A percentile compares a stretch with the other conserved stretches of the same genome.
Conservation (phyloP, 2,329 filamentous ascomycete genomes). For the Alternaria sp. region DNA sequence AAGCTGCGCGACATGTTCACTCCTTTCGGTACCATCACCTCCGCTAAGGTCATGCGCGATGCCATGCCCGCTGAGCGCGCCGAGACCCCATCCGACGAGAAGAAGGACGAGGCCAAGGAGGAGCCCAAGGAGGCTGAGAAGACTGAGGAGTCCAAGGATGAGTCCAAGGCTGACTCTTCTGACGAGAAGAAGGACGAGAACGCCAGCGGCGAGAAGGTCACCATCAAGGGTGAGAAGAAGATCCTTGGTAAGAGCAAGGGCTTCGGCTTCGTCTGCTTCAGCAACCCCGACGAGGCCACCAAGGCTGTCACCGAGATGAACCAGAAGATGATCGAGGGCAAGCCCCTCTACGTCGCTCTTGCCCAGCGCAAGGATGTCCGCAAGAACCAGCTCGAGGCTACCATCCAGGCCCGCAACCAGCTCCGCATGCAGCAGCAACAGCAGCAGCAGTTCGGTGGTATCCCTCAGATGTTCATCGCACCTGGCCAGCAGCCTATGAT, state of each 20-base stretch:
- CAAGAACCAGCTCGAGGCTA: constrained; percentile 98
- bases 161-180: constrained; percentile 66
- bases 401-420: constrained; percentile 98
- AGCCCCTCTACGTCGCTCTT: constrained; percentile 96
- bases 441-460: constrained; percentile 63
- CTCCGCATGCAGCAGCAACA: constrained; percentile 96
- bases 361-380: constrained; percentile 99
- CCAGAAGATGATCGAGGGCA: constrained; percentile 96
- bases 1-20: constrained; percentile 94
- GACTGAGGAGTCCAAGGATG: constrained; percentile 66
- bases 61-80: constrained; percentile 61
- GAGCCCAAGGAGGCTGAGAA: constrained; percentile 59
- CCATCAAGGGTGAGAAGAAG: constrained; percentile 66
- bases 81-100: constrained; percentile 54
- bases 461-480: constrained; percentile 86
- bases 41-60: constrained; percentile 99
- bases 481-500: constrained; percentile 76
- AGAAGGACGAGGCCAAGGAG: constrained; percentile 58
- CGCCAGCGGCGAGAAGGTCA: constrained; percentile 60
- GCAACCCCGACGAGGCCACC: constrained; percentile 97
- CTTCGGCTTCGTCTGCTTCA: constrained; percentile 99
- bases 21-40: constrained; percentile 93
- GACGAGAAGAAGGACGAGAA: constrained; percentile 65
- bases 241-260: constrained; percentile 97
- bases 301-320: constrained; percentile 99